A percentile compares a stretch with the other conserved stretches of the same genome.
Conservation (phyloP, 2,329 filamentous ascomycete genomes). For the Aspergillus sp. region DNA sequence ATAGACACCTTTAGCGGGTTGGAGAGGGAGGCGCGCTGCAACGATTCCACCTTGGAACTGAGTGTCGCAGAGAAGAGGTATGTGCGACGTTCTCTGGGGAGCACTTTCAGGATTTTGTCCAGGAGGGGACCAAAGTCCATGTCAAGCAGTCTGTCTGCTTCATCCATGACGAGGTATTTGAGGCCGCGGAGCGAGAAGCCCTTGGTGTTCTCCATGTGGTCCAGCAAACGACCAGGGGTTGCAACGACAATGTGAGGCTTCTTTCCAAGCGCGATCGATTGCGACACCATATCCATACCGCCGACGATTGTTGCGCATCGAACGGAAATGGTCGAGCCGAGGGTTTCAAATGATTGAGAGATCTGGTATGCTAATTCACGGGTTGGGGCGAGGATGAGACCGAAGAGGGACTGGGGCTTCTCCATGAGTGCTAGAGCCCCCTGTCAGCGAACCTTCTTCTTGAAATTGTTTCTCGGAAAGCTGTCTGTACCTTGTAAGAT, state of each 20-base stretch:
- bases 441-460: background rate
- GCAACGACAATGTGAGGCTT: constrained; percentile 92
- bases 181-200: constrained; percentile 78
- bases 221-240: constrained; percentile 79
- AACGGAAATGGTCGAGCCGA: constrained; percentile 82
- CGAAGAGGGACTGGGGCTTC: constrained; percentile 76
- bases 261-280: constrained; percentile 87
- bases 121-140: constrained; percentile 90
- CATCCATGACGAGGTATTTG: constrained; percentile 90
- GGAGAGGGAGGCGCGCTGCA: constrained; percentile 80
- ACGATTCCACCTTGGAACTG: constrained; percentile 82
- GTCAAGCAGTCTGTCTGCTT: constrained; percentile 85
- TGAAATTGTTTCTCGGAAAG: background rate
- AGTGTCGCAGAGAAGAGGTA: constrained; percentile 94
- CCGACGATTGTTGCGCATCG: constrained; percentile 81
- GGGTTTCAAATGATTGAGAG: constrained; percentile 74
- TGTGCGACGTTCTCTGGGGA: constrained; percentile 70
- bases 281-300: constrained; percentile 91
- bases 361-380: constrained; percentile 92
- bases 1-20: constrained; percentile 80
- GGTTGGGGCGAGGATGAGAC: constrained; percentile 86
- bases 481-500: constrained; percentile 60
- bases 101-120: constrained; percentile 85
- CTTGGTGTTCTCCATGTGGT: constrained; percentile 94
- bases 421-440: constrained; percentile 62